These are phyloP conservation scores for Globisporangium nunn DNA, from an alignment of 352 stramenopile species.

Conservation along the genomic window DNA sequence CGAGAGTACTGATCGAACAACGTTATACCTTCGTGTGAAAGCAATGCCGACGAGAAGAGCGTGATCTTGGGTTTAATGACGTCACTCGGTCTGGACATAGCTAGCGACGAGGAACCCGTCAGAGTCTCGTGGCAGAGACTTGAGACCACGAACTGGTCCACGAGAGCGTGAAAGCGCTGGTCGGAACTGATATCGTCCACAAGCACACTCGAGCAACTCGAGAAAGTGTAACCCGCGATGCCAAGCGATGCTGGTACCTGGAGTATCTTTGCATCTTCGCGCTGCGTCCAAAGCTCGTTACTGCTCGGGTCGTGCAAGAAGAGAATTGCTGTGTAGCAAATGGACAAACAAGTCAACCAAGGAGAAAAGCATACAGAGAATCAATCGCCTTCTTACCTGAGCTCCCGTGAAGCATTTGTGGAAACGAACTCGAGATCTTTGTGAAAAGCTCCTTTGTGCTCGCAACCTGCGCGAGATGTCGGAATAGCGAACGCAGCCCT, in stretches of 20 bases:
- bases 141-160: constrained; percentile 49
- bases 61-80: constrained; percentile 16
- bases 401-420: constrained; percentile 33
- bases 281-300: constrained; percentile 66
- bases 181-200: constrained; percentile 34
- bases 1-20: neutral
- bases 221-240: constrained; percentile 43
- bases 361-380: neutral
- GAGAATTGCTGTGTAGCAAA: constrained; percentile 21
- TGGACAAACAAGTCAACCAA: neutral
- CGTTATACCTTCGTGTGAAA: constrained; percentile 31
- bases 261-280: constrained; percentile 30
- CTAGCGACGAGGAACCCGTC: neutral
- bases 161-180: constrained; percentile 48
- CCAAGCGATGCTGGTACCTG: constrained; percentile 48
- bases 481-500: constrained; percentile 40
- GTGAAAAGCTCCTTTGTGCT: constrained; percentile 39
- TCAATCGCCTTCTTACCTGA: constrained; percentile 13
- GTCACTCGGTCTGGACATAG: neutral
- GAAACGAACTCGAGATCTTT: constrained; percentile 24
- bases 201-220: constrained; percentile 26
- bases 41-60: constrained; percentile 37
- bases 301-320: constrained; percentile 53
- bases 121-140: constrained; percentile 10
- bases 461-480: constrained; percentile 24